Conservation (phyloP, 257 asterid genomes). For the Euphrasia confusa region DNA sequence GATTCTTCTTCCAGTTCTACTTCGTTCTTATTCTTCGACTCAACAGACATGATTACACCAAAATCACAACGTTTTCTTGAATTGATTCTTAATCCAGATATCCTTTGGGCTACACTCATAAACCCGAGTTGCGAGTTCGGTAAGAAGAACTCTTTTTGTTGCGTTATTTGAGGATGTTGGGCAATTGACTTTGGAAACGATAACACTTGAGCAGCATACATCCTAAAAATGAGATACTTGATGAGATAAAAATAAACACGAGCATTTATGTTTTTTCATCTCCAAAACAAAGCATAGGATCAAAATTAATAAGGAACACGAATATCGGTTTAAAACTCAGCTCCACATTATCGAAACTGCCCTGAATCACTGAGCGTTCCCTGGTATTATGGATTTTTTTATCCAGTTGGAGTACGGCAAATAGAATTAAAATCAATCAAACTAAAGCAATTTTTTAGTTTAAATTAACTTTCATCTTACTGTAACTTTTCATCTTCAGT, state of each 20-base stretch:
- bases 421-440: no score
- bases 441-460: no score
- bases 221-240: constrained; percentile 2
- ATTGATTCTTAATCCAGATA: constrained; percentile 28
- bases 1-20: constrained; percentile 20
- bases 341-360: no score
- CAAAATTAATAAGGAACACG: no score
- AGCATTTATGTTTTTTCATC: no score
- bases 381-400: no score
- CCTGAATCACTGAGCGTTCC: no score
- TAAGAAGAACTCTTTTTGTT: constrained; percentile 21
- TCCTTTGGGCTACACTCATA: constrained; percentile 37
- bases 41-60: constrained; percentile 38
- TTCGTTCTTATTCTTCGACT: constrained; percentile 20
- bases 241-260: not conserved
- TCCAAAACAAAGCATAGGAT: no score
- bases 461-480: no score
- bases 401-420: no score
- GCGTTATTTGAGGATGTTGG: constrained; percentile 21
- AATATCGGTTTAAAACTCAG: no score
- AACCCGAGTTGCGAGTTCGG: constrained; percentile 33
- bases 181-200: constrained; percentile 29
- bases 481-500: no score
- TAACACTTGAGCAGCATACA: constrained; percentile 40
- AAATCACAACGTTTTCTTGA: constrained; percentile 29